A percentile compares a stretch with the other conserved stretches of the same genome.
These are phyloP conservation scores for Psilocybe subaeruginosa DNA, from an alignment of 768 basidiomycete species.

Conservation along the genomic window DNA sequence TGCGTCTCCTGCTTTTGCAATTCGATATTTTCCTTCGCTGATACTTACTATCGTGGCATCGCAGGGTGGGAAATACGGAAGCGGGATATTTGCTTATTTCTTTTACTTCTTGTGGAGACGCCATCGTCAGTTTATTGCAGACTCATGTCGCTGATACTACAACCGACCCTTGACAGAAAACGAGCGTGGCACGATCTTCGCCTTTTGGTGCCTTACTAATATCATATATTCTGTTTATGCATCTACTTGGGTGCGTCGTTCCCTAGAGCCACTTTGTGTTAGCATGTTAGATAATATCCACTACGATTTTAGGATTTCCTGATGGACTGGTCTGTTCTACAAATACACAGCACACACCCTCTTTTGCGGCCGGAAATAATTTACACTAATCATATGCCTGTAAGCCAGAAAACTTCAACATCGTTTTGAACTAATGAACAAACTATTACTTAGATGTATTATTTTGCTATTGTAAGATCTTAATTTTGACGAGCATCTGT, in stretches of 20 bases:
- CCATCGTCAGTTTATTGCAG: conserved; percentile 39
- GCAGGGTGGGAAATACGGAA: conserved; percentile 84
- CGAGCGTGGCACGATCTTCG: conserved; percentile 53
- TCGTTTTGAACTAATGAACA: not conserved
- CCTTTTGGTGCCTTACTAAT: conserved; percentile 69
- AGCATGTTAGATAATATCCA: not conserved
- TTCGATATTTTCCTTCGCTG: not conserved
- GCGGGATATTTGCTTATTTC: conserved; percentile 65
- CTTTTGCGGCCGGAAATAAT: conserved; percentile 77
- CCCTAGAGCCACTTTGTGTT: not conserved
- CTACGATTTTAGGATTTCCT: conserved; percentile 62
- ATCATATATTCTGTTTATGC: conserved; percentile 71
- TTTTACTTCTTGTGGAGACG: conserved; percentile 83
- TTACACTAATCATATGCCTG: conserved; percentile 65
- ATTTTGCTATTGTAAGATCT: conserved; percentile 69
- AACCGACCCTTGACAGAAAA: conserved; percentile 21
- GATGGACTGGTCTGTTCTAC: conserved; percentile 92
- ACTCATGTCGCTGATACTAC: not conserved
- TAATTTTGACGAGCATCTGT: not conserved
- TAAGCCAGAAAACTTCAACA: conserved; percentile 33
- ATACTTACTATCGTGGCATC: not conserved
- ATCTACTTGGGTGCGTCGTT: conserved; percentile 68
- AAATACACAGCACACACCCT: conserved; percentile 53
- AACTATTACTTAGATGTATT: conserved; percentile 58
- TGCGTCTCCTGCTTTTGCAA: conserved; percentile 28